phyloP scores from a whole-genome alignment of 257 asterid genomes.

The Capsicum pubescens region DNA sequence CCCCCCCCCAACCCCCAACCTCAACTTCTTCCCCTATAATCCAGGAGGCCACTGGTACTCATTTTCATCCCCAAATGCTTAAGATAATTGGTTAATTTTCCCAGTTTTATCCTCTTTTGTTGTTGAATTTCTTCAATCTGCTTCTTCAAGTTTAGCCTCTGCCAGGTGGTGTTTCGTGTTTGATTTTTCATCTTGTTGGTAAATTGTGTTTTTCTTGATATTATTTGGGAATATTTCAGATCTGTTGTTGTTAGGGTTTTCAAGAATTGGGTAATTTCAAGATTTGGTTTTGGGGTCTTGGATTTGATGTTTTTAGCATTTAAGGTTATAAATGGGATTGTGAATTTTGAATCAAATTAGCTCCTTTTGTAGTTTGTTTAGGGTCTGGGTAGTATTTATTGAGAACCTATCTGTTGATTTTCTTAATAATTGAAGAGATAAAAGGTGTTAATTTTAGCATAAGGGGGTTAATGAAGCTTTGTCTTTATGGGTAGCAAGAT shows the following conservation, averaged over 20 bases:
- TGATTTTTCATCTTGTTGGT: not conserved
- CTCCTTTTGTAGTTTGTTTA: constrained; percentile 8
- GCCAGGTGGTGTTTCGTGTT: constrained; percentile 15
- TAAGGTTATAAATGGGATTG: not conserved
- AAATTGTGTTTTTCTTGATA: not conserved
- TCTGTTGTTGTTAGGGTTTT: constrained; percentile 25
- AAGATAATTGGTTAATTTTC: constrained; percentile 8
- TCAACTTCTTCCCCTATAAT: constrained; percentile 22
- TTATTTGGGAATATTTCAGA: not conserved
- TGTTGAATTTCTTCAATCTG: constrained; percentile 10
- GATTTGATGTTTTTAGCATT: not conserved
- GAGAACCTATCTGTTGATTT: not conserved
- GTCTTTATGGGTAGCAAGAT: not conserved
- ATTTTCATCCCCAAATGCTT: not conserved
- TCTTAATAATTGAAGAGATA: not conserved
- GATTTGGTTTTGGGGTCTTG: constrained; percentile 11
- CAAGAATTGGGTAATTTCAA: constrained; percentile 22
- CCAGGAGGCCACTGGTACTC: not conserved
- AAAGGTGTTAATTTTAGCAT: not conserved
- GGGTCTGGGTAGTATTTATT: not conserved
- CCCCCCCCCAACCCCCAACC: not conserved
- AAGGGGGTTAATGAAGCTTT: not conserved
- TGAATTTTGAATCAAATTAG: constrained; percentile 4
- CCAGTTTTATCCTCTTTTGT: not conserved
- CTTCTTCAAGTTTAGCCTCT: constrained; percentile 14